Base-by-base conservation (phyloP, 352 stramenopile species). In the Phytophthora constricta region DNA sequence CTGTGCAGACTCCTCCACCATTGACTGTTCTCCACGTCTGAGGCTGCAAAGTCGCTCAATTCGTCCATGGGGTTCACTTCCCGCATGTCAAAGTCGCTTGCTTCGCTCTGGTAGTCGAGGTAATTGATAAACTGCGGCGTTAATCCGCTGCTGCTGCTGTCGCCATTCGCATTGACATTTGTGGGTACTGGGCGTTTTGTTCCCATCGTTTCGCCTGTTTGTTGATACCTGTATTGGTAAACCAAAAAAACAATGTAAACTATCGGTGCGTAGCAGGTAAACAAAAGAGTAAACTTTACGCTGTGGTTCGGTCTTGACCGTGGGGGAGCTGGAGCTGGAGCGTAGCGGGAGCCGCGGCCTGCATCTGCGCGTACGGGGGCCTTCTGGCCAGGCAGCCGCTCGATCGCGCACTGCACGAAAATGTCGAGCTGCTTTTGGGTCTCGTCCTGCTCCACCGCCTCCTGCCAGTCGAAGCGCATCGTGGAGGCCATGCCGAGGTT, bases 21-120 rank as follows among this genome's bases (percentile, higher is more conserved):
- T 26, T 25, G 17, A 11, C 20, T 47, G 16, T 52, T n/a, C n/a
- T n/a, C n/a, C n/a, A n/a, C n/a, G n/a, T n/a, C n/a, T n/a, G n/a
- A n/a, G n/a, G n/a, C 50, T 63, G 89, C 83, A 71, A 91, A 82
- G 57, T 89, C 80, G 26, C 71, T 83, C 14, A 91, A 68, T 49
- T 85, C 80, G 48, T 91, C 79, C 72, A 86, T 87, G 10, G 80
- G 80, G 59, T 91, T 76, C 19, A 91, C 64, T 53, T 91, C 82
- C 0, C 58, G 57, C 33, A 42, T 71, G 26, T 89, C 82, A 8
- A 72, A 27, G 26, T 90, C 82, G 26, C 76, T 89, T 3, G 75
- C 80, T 31, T 84, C 78, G 62, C 62, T 85, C 60, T 66, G 51
- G 51, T 84, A 82, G 16, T 66, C 61, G 5, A 51, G 51, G 7